These are phyloP conservation scores for Suaeda aralocaspica DNA, from an alignment of 148 eudicot species.

Conservation along the genomic window DNA sequence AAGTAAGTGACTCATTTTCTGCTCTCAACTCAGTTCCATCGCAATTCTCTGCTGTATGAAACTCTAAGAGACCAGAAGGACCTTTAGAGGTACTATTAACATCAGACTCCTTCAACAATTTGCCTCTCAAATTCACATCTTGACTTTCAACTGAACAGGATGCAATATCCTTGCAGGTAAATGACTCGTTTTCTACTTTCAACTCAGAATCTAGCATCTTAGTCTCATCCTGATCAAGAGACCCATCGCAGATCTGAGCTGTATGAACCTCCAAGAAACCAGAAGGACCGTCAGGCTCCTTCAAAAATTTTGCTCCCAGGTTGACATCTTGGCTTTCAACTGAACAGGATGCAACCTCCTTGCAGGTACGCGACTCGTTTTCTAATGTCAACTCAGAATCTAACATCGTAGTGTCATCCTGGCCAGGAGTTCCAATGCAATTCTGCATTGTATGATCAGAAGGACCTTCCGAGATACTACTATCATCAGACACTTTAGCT, in stretches of 20 bases:
- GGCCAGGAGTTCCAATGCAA: slow-evolving; percentile 2
- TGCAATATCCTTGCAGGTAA: background rate
- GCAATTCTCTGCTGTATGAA: background rate
- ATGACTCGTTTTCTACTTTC: slow-evolving; percentile 17
- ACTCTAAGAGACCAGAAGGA: slow-evolving; percentile 4
- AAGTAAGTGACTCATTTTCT: slow-evolving; percentile 11
- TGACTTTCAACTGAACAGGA: slow-evolving; percentile 8
- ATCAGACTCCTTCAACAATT: slow-evolving; percentile 3
- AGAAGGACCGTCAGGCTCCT: slow-evolving; percentile 7
- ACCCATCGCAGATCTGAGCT: background rate
- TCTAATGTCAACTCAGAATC: slow-evolving; percentile 9
- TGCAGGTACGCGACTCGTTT: slow-evolving; percentile 6
- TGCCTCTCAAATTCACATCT: background rate
- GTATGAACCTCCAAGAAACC: slow-evolving; percentile 4
- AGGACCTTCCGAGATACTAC: too few species aligned
- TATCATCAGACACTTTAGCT: too few species aligned
- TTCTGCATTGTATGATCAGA: too few species aligned
- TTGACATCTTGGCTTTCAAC: slow-evolving; percentile 10
- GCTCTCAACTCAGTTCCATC: slow-evolving; percentile 11
- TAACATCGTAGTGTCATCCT: too few species aligned
- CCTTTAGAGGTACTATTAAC: slow-evolving; percentile 4
- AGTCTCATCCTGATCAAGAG: background rate
- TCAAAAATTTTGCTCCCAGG: background rate
- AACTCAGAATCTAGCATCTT: background rate
- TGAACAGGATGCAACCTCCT: slow-evolving; percentile 8